Conservation (phyloP, 441 rosid genomes). For the Metrosideros polymorpha region DNA sequence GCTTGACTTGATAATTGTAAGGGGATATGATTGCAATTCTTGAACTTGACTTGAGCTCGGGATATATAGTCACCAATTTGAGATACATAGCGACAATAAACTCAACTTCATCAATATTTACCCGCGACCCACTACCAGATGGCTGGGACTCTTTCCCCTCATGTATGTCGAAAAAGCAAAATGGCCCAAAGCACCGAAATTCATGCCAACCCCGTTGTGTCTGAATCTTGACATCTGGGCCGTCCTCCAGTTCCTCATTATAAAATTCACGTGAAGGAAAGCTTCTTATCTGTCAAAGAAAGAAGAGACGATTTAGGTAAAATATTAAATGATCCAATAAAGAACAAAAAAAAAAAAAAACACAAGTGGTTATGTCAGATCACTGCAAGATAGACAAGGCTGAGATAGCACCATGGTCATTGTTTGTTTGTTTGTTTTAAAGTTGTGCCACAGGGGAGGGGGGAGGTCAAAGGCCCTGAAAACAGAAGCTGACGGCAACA, state of each 20-base stretch:
- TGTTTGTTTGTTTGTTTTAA: no score
- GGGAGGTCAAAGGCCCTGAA: neutral
- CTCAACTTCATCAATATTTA: conserved; percentile 72
- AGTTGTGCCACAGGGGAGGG: no score
- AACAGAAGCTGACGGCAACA: neutral
- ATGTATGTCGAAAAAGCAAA: conserved; percentile 77
- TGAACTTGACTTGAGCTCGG: conserved; percentile 76
- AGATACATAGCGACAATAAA: conserved; percentile 72
- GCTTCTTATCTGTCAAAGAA: conserved; percentile 52
- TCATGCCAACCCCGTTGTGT: conserved; percentile 78
- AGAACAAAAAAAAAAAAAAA: neutral
- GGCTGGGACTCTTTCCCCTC: conserved; percentile 83
- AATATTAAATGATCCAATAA: neutral
- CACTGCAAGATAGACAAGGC: neutral
- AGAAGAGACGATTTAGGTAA: neutral
- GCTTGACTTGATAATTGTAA: conserved; percentile 85
- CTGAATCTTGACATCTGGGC: conserved; percentile 46
- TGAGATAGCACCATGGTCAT: neutral
- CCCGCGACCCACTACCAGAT: conserved; percentile 78
- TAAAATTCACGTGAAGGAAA: conserved; percentile 93
- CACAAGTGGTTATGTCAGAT: neutral
- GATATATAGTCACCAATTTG: conserved; percentile 62
- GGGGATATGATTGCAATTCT: conserved; percentile 86
- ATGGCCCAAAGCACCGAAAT: conserved; percentile 76
- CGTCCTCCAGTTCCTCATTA: conserved; percentile 71